A percentile compares a stretch with the other conserved stretches of the same genome.
phyloP scores from a whole-genome alignment of 192 early-diverging fungal genomes.

The Paraglomus occultum region DNA sequence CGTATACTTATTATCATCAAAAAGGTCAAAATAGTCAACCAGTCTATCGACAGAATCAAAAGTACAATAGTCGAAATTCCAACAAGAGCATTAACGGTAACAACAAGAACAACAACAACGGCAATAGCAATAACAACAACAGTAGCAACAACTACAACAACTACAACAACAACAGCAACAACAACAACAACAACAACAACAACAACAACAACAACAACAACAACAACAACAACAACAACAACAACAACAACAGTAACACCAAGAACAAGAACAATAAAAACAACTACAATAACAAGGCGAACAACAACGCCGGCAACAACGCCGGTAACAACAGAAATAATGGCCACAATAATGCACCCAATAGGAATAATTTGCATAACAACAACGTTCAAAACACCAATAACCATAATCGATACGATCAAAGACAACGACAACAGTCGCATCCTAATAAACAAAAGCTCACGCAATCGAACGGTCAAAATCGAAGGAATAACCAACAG shows the following conservation, averaged over 20 bases:
- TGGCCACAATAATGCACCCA: constrained; percentile 13
- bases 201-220: constrained; percentile 10
- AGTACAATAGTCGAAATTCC: background rate
- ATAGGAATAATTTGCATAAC: constrained; percentile 14
- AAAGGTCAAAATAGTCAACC: background rate
- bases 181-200: constrained; percentile 23
- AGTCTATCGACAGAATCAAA: no score
- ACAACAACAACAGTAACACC: background rate
- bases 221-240: constrained; percentile 2
- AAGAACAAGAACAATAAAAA: background rate
- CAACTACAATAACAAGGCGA: background rate
- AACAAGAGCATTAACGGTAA: background rate
- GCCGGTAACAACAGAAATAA: constrained; percentile 4
- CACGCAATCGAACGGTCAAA: no score
- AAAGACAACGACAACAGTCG: no score
- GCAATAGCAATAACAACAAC: constrained; percentile 13
- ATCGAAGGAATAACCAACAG: no score
- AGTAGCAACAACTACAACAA: constrained; percentile 2
- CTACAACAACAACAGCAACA: background rate
- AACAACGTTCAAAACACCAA: no score
- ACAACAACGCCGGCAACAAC: background rate
- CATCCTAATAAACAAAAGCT: no score
- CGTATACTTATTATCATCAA: background rate
- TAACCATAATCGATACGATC: no score
- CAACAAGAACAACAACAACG: constrained; percentile 1